These are phyloP conservation scores for Diplodia corticola DNA, from an alignment of 2,329 filamentous ascomycete genomes.

Conservation along the genomic window DNA sequence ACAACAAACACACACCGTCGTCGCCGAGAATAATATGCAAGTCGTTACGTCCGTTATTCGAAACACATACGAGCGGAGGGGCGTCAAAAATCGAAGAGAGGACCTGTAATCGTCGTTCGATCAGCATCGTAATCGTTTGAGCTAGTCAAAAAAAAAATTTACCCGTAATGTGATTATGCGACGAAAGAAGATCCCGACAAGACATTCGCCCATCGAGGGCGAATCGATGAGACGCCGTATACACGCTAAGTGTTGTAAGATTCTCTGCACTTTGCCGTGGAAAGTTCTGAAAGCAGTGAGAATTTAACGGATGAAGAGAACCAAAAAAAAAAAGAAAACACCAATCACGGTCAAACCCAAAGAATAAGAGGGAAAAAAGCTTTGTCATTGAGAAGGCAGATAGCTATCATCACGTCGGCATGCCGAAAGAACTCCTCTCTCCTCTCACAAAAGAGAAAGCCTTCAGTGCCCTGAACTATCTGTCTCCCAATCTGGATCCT, in stretches of 20 bases:
- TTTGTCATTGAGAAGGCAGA: constrained; percentile 7
- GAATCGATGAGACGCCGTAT: too few species aligned
- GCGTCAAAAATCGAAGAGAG: not conserved
- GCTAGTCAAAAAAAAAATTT: too few species aligned
- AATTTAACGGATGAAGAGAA: too few species aligned
- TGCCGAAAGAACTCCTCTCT: not conserved
- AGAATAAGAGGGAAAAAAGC: not conserved
- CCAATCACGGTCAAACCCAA: not conserved
- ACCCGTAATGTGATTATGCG: too few species aligned
- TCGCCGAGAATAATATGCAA: not conserved
- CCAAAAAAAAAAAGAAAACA: not conserved
- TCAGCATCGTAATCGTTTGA: too few species aligned
- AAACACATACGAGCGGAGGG: not conserved
- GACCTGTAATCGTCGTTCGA: too few species aligned
- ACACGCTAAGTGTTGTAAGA: too few species aligned
- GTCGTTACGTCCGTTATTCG: not conserved
- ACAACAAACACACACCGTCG: not conserved
- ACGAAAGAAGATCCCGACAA: too few species aligned
- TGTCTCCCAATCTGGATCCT: not conserved
- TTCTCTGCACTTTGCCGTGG: not conserved
- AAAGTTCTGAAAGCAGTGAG: not conserved
- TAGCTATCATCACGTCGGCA: not conserved
- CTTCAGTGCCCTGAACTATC: not conserved
- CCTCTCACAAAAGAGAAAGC: not conserved
- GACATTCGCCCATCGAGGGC: too few species aligned